phyloP scores from a whole-genome alignment of 208 protist species.

The Perkinsela sp. region DNA sequence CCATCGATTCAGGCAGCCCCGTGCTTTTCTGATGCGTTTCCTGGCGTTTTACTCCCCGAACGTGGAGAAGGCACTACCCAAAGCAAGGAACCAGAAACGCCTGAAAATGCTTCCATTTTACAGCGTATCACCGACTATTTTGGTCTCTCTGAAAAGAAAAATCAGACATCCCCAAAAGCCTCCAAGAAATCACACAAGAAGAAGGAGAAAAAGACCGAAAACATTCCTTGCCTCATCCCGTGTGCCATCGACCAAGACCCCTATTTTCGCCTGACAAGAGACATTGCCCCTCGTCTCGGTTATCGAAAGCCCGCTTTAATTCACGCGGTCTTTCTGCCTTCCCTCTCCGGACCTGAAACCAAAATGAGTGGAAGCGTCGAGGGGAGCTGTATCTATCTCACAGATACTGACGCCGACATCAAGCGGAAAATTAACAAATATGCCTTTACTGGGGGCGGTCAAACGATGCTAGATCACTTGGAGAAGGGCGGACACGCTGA shows the following conservation, averaged over 20 bases:
- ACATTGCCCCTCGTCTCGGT: constrained; percentile 80
- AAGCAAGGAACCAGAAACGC: neutral
- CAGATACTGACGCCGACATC: constrained; percentile 77
- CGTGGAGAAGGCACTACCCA: neutral
- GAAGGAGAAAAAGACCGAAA: constrained; percentile 14
- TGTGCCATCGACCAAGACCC: constrained; percentile 92
- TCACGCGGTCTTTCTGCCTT: constrained; percentile 92
- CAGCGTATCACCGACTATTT: neutral
- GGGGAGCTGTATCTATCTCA: constrained; percentile 76
- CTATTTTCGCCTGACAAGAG: constrained; percentile 95
- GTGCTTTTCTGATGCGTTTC: constrained; percentile 82
- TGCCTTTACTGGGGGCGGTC: constrained; percentile 89
- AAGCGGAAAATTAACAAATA: constrained; percentile 83
- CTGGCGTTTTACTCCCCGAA: constrained; percentile 69
- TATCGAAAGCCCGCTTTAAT: constrained; percentile 86
- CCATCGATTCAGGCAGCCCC: constrained; percentile 90
- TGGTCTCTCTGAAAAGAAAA: neutral
- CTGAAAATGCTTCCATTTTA: neutral
- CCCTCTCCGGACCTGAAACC: constrained; percentile 73
- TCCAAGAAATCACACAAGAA: neutral
- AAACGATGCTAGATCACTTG: constrained; percentile 84
- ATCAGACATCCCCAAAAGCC: neutral
- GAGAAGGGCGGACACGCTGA: constrained; percentile 66
- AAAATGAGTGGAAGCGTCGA: constrained; percentile 88
- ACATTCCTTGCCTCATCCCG: constrained; percentile 92